Evolutionary conservation across 2,329 filamentous ascomycete species (phyloP).

Genomic region (Arachnomyces sp.): DNA sequence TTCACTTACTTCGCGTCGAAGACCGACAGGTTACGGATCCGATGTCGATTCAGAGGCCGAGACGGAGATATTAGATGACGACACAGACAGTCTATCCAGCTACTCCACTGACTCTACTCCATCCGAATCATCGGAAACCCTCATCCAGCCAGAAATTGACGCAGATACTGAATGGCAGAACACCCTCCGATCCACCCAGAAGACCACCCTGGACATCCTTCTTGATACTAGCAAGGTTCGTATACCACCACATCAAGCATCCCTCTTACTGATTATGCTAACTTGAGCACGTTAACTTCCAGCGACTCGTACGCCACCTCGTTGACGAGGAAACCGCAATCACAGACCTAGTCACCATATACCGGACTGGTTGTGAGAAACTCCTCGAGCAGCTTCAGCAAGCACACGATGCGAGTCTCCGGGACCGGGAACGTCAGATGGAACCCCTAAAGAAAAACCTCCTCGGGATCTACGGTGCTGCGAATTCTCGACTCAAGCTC

Average conservation of each 20-base stretch:
- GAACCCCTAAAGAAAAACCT: constrained; percentile 22
- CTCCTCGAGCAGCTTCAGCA: constrained; percentile 37
- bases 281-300: constrained; percentile 2
- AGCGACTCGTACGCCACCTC: constrained; percentile 40
- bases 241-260: neutral
- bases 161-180: constrained; percentile 2
- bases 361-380: constrained; percentile 35
- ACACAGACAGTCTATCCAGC: constrained; percentile 9
- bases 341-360: constrained; percentile 37
- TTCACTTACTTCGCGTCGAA: neutral
- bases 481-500: no score
- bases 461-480: constrained; percentile 5
- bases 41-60: neutral
- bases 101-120: constrained; percentile 5
- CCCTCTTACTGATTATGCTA: neutral
- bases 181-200: constrained; percentile 7
- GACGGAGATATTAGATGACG: constrained; percentile 1
- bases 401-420: constrained; percentile 32
- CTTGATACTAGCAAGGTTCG: constrained; percentile 21
- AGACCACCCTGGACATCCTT: constrained; percentile 18
- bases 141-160: constrained; percentile 3
- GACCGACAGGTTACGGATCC: neutral
- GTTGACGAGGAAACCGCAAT: constrained; percentile 41
- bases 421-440: constrained; percentile 23
- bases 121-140: constrained; percentile 1